phyloP scores from a whole-genome alignment of 441 rosid genomes.

The Eugenia klotzschiana region DNA sequence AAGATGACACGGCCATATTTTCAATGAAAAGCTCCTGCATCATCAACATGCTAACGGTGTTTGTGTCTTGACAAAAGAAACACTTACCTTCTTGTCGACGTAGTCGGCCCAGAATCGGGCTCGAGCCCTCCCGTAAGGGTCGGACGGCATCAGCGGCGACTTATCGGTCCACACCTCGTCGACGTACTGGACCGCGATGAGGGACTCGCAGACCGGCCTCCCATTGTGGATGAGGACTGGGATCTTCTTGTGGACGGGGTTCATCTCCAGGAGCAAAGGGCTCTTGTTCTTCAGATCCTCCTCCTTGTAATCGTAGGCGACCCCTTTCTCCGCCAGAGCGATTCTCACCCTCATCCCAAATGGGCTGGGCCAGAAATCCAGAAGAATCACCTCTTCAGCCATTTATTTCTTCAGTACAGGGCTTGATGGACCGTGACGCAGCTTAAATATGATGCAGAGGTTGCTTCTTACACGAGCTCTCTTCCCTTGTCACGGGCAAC shows the following conservation, averaged over 20 bases:
- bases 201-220: slow-evolving; percentile 12
- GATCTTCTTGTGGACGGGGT: slow-evolving; percentile 4
- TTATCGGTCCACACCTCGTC: slow-evolving; percentile 9
- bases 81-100: slow-evolving; percentile 1
- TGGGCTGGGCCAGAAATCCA: slow-evolving; percentile 4
- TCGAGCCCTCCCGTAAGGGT: slow-evolving; percentile 2
- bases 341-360: slow-evolving; percentile 11
- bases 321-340: slow-evolving; percentile 13
- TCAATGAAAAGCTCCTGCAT: background rate
- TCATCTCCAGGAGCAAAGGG: slow-evolving; percentile 5
- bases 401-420: background rate
- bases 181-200: slow-evolving; percentile 5
- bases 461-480: background rate
- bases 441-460: background rate
- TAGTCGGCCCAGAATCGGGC: slow-evolving; percentile 8
- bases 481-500: background rate
- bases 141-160: slow-evolving; percentile 2
- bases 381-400: background rate
- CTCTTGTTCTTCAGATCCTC: slow-evolving; percentile 13
- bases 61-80: background rate
- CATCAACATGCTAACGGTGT: background rate
- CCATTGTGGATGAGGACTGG: slow-evolving; percentile 8
- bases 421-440: background rate
- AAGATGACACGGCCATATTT: background rate
- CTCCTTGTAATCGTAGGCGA: background rate